Evolutionary conservation across 2,329 filamentous ascomycete genomes (phyloP).

Genomic region (Botrytis hyacinthi): DNA sequence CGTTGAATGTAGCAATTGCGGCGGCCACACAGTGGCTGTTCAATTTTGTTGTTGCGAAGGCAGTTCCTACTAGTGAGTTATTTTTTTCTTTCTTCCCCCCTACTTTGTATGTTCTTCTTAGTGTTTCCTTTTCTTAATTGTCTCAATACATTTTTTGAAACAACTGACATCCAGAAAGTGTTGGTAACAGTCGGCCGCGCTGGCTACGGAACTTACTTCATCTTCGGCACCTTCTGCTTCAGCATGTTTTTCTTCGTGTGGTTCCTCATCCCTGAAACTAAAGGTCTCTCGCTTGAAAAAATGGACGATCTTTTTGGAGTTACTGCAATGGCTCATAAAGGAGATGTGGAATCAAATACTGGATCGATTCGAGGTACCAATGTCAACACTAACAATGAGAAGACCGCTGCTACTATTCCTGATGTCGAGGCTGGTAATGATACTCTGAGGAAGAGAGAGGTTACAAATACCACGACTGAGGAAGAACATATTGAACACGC

Average conservation of each 20-base stretch:
- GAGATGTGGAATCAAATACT: constrained; percentile 8
- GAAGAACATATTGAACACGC: background rate
- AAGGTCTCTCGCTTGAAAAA: constrained; percentile 60
- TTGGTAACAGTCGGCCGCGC: constrained; percentile 50
- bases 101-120: no score
- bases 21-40: constrained; percentile 72
- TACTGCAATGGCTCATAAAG: background rate
- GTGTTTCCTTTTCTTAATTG: no score
- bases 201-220: constrained; percentile 58
- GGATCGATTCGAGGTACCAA: background rate
- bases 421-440: background rate
- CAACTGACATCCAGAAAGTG: constrained; percentile 9
- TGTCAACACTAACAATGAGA: background rate
- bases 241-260: constrained; percentile 48
- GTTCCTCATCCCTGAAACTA: constrained; percentile 60
- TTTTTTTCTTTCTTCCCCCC: background rate
- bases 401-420: background rate
- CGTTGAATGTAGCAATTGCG: constrained; percentile 65
- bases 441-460: background rate
- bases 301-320: constrained; percentile 20
- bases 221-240: constrained; percentile 63
- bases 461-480: background rate
- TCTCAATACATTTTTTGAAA: no score
- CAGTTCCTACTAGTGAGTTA: constrained; percentile 59
- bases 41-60: constrained; percentile 69